A percentile compares a stretch with the other conserved stretches of the same genome.
Conservation (phyloP, 2,329 filamentous ascomycete species). For the Aureobasidium uvarum region DNA sequence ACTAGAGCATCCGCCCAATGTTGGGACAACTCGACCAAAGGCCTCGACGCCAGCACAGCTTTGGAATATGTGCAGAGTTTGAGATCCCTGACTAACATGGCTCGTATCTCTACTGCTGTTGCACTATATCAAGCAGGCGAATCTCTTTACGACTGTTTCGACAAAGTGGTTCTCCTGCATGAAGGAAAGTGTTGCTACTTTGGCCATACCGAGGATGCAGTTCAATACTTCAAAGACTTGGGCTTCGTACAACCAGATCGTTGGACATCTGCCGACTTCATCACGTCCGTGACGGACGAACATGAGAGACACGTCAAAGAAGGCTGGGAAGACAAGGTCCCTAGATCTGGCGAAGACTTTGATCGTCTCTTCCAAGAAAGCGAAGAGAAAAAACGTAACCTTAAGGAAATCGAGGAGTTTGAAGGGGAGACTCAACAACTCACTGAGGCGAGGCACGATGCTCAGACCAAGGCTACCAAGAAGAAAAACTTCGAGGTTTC, state of each 20-base stretch:
- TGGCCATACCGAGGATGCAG: slow-evolving; percentile 64
- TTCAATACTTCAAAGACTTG: slow-evolving; percentile 71
- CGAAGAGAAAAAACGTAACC: slow-evolving; percentile 54
- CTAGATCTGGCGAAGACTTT: slow-evolving; percentile 65
- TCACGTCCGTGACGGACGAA: slow-evolving; percentile 80
- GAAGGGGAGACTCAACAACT: slow-evolving; percentile 62
- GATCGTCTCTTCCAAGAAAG: slow-evolving; percentile 69
- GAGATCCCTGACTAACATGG: slow-evolving; percentile 71
- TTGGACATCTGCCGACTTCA: slow-evolving; percentile 77
- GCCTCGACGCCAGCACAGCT: slow-evolving; percentile 51
- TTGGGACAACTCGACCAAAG: slow-evolving; percentile 51
- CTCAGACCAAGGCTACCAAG: slow-evolving; percentile 63
- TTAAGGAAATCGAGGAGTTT: slow-evolving; percentile 67
- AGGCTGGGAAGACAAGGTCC: slow-evolving; percentile 66
- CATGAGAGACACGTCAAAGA: slow-evolving; percentile 75
- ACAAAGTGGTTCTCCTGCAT: slow-evolving; percentile 82
- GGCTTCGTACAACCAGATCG: slow-evolving; percentile 70
- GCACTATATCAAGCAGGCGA: slow-evolving; percentile 84
- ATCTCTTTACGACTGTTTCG: slow-evolving; percentile 61
- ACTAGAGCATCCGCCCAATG: slow-evolving; percentile 42
- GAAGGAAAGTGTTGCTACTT: slow-evolving; percentile 74
- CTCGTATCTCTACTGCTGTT: slow-evolving; percentile 80
- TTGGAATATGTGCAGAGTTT: slow-evolving; percentile 51
- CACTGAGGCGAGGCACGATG: slow-evolving; percentile 69
- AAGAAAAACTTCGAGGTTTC: slow-evolving; percentile 77